These are phyloP conservation scores for Cadophora gregata DNA, from an alignment of 2,329 filamentous ascomycete genomes.

Conservation along the genomic window DNA sequence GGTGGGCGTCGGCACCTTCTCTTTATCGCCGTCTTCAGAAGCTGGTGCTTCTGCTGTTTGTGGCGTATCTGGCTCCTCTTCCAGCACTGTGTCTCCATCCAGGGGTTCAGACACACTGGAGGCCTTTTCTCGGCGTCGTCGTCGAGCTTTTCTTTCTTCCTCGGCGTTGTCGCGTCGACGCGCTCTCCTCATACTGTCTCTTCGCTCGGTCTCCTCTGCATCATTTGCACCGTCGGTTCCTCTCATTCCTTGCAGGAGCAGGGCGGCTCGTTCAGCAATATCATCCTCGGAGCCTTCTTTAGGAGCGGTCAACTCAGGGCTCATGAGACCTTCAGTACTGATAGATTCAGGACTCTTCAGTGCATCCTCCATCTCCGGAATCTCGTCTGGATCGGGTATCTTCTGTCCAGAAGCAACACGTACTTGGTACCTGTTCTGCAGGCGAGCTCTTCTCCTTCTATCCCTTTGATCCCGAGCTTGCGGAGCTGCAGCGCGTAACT, in stretches of 20 bases:
- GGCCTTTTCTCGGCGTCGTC: constrained; percentile 70
- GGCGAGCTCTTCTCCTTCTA: constrained; percentile 80
- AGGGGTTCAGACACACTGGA: constrained; percentile 43
- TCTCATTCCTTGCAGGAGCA: constrained; percentile 83
- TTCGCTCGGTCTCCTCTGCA: constrained; percentile 57
- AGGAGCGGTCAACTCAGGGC: constrained; percentile 31
- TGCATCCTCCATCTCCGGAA: constrained; percentile 61
- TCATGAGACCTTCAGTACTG: constrained; percentile 44
- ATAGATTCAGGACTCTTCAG: constrained; percentile 56
- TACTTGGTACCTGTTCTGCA: constrained; percentile 91
- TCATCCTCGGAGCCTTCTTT: constrained; percentile 59
- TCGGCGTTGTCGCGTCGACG: constrained; percentile 70
- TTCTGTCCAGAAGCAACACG: constrained; percentile 88
- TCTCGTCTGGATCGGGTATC: constrained; percentile 75
- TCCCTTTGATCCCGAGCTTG: constrained; percentile 90
- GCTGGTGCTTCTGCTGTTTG: constrained; percentile 22
- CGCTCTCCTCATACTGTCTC: constrained; percentile 67
- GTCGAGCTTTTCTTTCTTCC: constrained; percentile 72
- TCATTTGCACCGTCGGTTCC: constrained; percentile 61
- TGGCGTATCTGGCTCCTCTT: constrained; percentile 22
- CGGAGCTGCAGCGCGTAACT: constrained; percentile 89
- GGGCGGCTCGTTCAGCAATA: constrained; percentile 83
- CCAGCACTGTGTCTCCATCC: constrained; percentile 10
- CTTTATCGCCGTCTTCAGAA: constrained; percentile 30
- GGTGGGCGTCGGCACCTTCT: constrained; percentile 38